Evolutionary conservation across 352 stramenopile species (phyloP), one percentile per base, ranked within the genome.

Genomic region (Pythium myriotylum): DNA sequence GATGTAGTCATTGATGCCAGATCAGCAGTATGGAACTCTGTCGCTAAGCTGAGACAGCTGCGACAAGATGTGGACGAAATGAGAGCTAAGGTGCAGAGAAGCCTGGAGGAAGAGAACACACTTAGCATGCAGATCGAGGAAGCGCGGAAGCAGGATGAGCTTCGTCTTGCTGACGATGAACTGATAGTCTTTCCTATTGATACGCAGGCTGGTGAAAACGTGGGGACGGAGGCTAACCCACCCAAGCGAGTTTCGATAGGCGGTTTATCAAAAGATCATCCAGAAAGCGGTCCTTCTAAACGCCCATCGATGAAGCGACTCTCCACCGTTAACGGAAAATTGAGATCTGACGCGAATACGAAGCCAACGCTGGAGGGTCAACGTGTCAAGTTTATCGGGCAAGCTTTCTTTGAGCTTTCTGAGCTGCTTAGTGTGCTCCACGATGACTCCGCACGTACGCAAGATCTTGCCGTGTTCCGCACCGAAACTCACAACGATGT

Each of bases 1-100:
- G 62, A 77, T 17, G 46, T 60, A 7, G 32, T 39, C 1, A 65
- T 68, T 5, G 50, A 79, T 27, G 13, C 42, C 17, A 33, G 46
- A 4, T 68, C 57, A 2, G 19, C 27, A 8, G 57, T 84, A 1
- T 73, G 72, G 70, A 62, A 14, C 0, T 40, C 46, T 3, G 32
- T 84, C 6, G 67, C 77, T 1, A 86, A 86, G 35, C 65, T 86
- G 4, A 74, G 74, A 26, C 77, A 84, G 55, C 76, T 80, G 41
- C 57, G 66, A 0, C 54, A 79, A 19, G 77, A 84, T 39, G 35
- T 82, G 1, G 24, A 24, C 0, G 74, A 80, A 9, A 80, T 87
- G 35, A 27, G 75, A 27, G n/a, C 52, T 8, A 65, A 75, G 24
- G 60, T 84, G 20, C 24, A 9, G 24, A 57, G 16, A 46, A 35